Evolutionary conservation across 2,329 filamentous ascomycete genomes (phyloP).

Genomic region (Lecanicillium sp.): DNA sequence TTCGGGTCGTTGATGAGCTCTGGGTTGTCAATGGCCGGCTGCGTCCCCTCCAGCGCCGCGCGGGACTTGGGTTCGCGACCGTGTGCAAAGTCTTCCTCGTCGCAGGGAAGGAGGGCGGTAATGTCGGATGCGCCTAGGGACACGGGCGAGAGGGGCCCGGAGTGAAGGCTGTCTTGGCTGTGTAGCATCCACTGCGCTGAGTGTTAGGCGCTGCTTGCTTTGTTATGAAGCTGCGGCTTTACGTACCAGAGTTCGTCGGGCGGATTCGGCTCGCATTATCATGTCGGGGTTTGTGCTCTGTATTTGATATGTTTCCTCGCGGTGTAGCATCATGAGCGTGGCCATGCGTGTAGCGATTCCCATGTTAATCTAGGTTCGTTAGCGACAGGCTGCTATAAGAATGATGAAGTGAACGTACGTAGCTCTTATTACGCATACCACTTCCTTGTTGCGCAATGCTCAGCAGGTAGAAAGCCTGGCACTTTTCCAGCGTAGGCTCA

Average conservation of each 20-base stretch:
- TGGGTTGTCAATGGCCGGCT: slow-evolving; percentile 39
- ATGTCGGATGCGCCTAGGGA: slow-evolving; percentile 46
- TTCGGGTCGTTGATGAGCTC: slow-evolving; percentile 31
- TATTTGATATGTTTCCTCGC: slow-evolving; percentile 45
- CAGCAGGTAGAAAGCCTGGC: slow-evolving; percentile 51
- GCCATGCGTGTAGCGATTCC: slow-evolving; percentile 50
- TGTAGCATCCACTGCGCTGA: slow-evolving; percentile 48
- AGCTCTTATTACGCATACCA: slow-evolving; percentile 44
- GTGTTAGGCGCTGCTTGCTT: background rate
- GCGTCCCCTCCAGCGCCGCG: slow-evolving; percentile 46
- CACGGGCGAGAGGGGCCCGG: slow-evolving; percentile 42
- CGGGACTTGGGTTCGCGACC: slow-evolving; percentile 40
- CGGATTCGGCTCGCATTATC: slow-evolving; percentile 45
- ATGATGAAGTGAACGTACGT: slow-evolving; percentile 30
- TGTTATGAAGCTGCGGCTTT: slow-evolving; percentile 2
- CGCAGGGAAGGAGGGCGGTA: slow-evolving; percentile 43
- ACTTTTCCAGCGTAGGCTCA: slow-evolving; percentile 44
- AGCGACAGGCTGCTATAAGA: background rate
- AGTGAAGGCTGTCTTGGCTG: slow-evolving; percentile 50
- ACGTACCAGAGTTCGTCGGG: slow-evolving; percentile 46
- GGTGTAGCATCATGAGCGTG: slow-evolving; percentile 44
- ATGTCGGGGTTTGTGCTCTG: slow-evolving; percentile 33
- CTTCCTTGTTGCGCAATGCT: slow-evolving; percentile 53
- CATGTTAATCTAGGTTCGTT: slow-evolving; percentile 40
- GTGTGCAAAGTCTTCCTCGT: slow-evolving; percentile 42